These are phyloP conservation scores for Paramecium tetraurelia DNA, from an alignment of 73 alveolate species.

Conservation along the genomic window DNA sequence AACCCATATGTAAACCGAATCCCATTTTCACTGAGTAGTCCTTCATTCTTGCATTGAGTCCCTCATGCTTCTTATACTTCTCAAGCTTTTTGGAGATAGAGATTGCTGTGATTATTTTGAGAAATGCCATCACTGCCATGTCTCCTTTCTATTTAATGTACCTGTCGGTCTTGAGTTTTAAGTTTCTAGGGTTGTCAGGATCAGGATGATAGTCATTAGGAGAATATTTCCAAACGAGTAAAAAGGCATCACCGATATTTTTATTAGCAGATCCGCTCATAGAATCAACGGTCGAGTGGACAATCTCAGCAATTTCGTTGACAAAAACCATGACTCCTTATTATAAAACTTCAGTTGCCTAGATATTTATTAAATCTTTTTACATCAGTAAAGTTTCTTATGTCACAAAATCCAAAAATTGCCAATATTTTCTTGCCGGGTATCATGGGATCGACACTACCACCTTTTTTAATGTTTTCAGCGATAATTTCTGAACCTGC, in stretches of 20 bases:
- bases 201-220: slow-evolving; percentile 75
- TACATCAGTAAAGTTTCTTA: slow-evolving; percentile 92
- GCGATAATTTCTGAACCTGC: slow-evolving; percentile 98
- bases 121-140: slow-evolving; percentile 67
- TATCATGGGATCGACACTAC: slow-evolving; percentile 95
- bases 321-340: slow-evolving; percentile 96
- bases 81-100: slow-evolving; percentile 68
- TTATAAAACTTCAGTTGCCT: slow-evolving; percentile 92
- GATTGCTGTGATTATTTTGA: slow-evolving; percentile 76
- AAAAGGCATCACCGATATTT: slow-evolving; percentile 97
- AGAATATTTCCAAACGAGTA: slow-evolving; percentile 93
- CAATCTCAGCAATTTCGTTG: slow-evolving; percentile 96
- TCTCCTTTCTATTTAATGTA: slow-evolving; percentile 64
- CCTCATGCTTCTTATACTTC: slow-evolving; percentile 78
- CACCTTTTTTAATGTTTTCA: slow-evolving; percentile 87
- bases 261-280: slow-evolving; percentile 96
- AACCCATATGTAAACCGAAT: slow-evolving; percentile 94
- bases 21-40: slow-evolving; percentile 89
- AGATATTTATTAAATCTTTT: not conserved
- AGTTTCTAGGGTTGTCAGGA: slow-evolving; percentile 68
- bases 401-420: slow-evolving; percentile 97
- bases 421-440: slow-evolving; percentile 95
- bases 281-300: slow-evolving; percentile 83
- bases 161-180: slow-evolving; percentile 54
- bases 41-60: slow-evolving; percentile 77